phyloP scores from a whole-genome alignment of 2,329 filamentous ascomycete genomes.

The Nigrograna mackinnonii region DNA sequence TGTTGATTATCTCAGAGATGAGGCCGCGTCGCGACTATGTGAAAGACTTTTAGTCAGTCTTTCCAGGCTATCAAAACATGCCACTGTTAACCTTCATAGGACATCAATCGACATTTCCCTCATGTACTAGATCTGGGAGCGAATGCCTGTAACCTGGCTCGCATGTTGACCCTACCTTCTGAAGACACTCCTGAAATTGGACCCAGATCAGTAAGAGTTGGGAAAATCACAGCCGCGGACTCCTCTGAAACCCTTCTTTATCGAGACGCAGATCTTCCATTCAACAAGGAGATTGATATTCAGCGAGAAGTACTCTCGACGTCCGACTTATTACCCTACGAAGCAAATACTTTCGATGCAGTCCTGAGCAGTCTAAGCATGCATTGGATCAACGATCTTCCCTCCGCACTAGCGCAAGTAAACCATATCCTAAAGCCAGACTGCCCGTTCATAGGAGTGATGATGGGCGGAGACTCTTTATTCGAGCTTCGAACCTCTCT shows the following conservation, averaged over 20 bases:
- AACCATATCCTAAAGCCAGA: conserved; percentile 89
- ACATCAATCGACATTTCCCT: conserved; percentile 88
- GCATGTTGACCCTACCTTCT: conserved; percentile 67
- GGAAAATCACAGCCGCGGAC: conserved; percentile 78
- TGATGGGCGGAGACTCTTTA: conserved; percentile 93
- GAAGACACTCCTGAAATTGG: conserved; percentile 65
- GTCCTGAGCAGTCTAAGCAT: conserved; percentile 87
- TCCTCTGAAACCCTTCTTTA: conserved; percentile 77
- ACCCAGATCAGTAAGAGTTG: conserved; percentile 72
- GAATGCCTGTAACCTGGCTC: conserved; percentile 92
- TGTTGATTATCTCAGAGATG: conserved; percentile 91
- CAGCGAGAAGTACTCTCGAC: conserved; percentile 74
- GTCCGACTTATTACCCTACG: conserved; percentile 76
- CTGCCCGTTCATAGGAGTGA: conserved; percentile 88
- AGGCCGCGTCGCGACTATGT: conserved; percentile 81
- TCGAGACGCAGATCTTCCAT: conserved; percentile 74
- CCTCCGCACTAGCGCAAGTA: conserved; percentile 80
- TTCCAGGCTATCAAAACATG: not conserved
- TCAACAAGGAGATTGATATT: conserved; percentile 75
- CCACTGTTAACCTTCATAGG: conserved; percentile 53
- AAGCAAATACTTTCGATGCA: conserved; percentile 79
- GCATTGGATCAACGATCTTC: conserved; percentile 98
- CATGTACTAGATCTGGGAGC: conserved; percentile 89
- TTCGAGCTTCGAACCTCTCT: conserved; percentile 92
- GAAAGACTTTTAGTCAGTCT: conserved; percentile 77